Evolutionary conservation across 805 yeast genomes (phyloP).

Genomic region (Pichia insulana): DNA sequence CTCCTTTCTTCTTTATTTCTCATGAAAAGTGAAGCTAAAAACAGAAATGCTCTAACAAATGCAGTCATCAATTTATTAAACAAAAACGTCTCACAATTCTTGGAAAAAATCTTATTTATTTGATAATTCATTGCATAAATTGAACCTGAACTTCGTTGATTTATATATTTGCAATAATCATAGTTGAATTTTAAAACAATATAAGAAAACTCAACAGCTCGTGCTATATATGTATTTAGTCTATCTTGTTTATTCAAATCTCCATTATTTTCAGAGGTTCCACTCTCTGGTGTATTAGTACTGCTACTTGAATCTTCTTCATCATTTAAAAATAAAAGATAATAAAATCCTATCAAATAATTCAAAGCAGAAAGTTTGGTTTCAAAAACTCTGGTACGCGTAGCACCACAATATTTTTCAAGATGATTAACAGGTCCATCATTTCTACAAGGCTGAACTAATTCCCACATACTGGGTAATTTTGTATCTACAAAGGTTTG

Average conservation of each 20-base stretch:
- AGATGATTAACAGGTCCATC: conserved; percentile 1
- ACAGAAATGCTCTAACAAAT: conserved; percentile 26
- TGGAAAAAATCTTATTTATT: conserved; percentile 19
- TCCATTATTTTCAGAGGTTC: neutral
- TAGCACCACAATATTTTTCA: conserved; percentile 21
- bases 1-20: conserved; percentile 18
- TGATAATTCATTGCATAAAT: conserved; percentile 12
- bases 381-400: conserved; percentile 24
- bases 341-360: conserved; percentile 27
- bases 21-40: conserved; percentile 29
- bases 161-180: conserved; percentile 26
- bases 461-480: conserved; percentile 27
- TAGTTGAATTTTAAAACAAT: conserved; percentile 27
- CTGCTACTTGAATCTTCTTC: conserved; percentile 4
- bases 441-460: conserved; percentile 16
- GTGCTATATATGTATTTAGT: conserved; percentile 15
- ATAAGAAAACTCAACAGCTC: conserved; percentile 30
- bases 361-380: conserved; percentile 22
- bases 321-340: conserved; percentile 29
- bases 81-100: conserved; percentile 26
- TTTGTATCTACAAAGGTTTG: conserved; percentile 26
- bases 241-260: neutral
- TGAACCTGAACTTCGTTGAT: conserved; percentile 16
- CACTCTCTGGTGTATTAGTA: neutral
- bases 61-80: conserved; percentile 22